Base-by-base conservation (phyloP, 1,284 basidiomycete species). In the Cryptococcus maquisensis region DNA sequence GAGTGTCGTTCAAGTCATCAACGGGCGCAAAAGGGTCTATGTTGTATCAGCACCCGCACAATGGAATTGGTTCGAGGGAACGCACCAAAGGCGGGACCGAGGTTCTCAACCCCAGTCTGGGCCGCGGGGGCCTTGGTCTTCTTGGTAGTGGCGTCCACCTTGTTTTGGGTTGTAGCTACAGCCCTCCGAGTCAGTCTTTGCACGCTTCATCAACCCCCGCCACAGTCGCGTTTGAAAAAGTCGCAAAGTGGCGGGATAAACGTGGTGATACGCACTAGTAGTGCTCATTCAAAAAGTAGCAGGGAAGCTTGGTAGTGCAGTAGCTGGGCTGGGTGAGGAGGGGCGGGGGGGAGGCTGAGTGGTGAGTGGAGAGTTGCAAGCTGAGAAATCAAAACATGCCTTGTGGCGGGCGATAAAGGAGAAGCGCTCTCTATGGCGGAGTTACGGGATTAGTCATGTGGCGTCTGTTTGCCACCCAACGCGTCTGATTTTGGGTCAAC, bases 21-120 rank as follows among this genome's bases (percentile, higher is more conserved):
- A 75, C 80, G 82, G 76, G 89, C 83, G 67, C 89, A 81, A 94
- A 93, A 80, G 91, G 92, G 84, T 95, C 91, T 93, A 65, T 26
- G 53, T 2, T 8, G 42, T 15, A n/a, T 44, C 40, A 54, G 51
- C 52, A 48, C 18, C 26, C 16, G 13, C 35, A 8, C 37, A 47
- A 49, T 24, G 36, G 45, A 49, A 46, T 52, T 41, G 23, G 10
- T n/a, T n/a, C 28, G 23, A 15, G 20, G 21, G n/a, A 32, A 62
- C 71, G 61, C 49, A 68, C 68, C 63, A 55, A 66, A 64, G 42
- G 63, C 61, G 42, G 70, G 67, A 45, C 66, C 67, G 52, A 67
- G 59, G 57, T 65, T 64, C 53, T 69, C 68, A 52, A 74, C 67
- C 63, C 70, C 74, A 57, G 63, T 66, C 41, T 63, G 57, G 50